A percentile compares a stretch with the other conserved stretches of the same genome.
Conservation (phyloP, 179 eudicot species). For the Sideroxylon spinosum region DNA sequence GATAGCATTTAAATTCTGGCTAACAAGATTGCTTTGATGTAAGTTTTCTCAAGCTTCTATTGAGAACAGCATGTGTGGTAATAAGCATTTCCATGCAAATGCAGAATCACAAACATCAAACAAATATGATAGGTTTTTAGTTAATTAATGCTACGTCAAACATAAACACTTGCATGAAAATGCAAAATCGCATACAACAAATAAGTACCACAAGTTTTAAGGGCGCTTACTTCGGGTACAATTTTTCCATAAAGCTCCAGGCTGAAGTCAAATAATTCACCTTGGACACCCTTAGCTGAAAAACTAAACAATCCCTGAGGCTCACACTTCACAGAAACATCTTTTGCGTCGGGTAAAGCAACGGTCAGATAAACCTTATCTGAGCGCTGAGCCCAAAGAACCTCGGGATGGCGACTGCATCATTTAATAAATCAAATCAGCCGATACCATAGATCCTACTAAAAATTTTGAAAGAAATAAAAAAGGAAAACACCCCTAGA, state of each 20-base stretch:
- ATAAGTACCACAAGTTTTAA: neutral
- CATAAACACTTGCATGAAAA: neutral
- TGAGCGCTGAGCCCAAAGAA: slow-evolving; percentile 88
- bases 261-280: slow-evolving; percentile 49
- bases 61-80: too few relatives aligned
- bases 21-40: too few relatives aligned
- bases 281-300: slow-evolving; percentile 59
- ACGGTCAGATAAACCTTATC: slow-evolving; percentile 70
- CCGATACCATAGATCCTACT: neutral
- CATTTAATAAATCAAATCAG: slow-evolving; percentile 10
- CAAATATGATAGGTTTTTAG: neutral
- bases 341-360: slow-evolving; percentile 71
- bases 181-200: neutral
- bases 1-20: too few relatives aligned
- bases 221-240: slow-evolving; percentile 57
- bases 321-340: slow-evolving; percentile 65
- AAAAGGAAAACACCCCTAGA: neutral
- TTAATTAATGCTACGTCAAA: neutral
- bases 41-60: too few relatives aligned
- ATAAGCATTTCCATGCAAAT: neutral
- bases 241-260: slow-evolving; percentile 66
- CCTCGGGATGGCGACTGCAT: slow-evolving; percentile 64
- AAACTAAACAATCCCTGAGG: slow-evolving; percentile 65
- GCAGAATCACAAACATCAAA: neutral
- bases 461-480: neutral